These are phyloP conservation scores for Linnemannia exigua DNA, from an alignment of 192 early-diverging fungal genomes.

Conservation along the genomic window DNA sequence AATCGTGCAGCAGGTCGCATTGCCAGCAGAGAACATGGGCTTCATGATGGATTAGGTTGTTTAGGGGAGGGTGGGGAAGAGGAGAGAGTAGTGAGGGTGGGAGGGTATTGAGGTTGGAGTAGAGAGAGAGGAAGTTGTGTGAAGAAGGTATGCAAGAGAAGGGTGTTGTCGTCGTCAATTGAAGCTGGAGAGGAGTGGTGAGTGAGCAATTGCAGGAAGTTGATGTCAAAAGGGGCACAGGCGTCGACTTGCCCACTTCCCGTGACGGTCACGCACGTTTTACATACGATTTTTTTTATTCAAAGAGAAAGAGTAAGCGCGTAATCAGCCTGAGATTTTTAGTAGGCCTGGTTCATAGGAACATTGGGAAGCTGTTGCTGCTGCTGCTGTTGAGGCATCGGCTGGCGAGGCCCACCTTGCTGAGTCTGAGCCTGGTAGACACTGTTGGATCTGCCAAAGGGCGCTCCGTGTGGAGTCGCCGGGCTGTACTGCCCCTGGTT, in stretches of 20 bases:
- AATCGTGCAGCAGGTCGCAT: constrained; percentile 62
- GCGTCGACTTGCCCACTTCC: not conserved
- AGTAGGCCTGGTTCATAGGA: constrained; percentile 12
- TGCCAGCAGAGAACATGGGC: constrained; percentile 62
- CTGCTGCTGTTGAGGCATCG: constrained; percentile 10
- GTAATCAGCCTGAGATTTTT: not conserved
- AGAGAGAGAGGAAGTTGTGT: not conserved
- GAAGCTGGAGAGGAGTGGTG: not conserved
- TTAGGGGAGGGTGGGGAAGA: not conserved
- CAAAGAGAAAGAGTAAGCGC: not conserved
- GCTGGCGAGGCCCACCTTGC: constrained; percentile 2
- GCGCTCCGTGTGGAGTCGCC: not conserved
- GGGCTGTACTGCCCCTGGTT: constrained; percentile 9
- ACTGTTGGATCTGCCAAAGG: constrained; percentile 23
- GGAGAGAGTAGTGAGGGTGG: not conserved
- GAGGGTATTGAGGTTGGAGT: not conserved
- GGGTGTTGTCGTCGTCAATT: not conserved
- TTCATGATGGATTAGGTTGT: constrained; percentile 64
- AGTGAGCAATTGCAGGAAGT: not conserved
- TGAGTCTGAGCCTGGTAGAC: constrained; percentile 12
- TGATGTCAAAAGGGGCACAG: not conserved
- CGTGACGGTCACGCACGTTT: constrained; percentile 10
- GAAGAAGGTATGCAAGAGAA: not conserved
- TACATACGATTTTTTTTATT: too few species aligned
- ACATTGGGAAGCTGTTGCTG: not conserved